Conservation (phyloP, 148 eudicot genomes). For the Gaultheria prostrata region DNA sequence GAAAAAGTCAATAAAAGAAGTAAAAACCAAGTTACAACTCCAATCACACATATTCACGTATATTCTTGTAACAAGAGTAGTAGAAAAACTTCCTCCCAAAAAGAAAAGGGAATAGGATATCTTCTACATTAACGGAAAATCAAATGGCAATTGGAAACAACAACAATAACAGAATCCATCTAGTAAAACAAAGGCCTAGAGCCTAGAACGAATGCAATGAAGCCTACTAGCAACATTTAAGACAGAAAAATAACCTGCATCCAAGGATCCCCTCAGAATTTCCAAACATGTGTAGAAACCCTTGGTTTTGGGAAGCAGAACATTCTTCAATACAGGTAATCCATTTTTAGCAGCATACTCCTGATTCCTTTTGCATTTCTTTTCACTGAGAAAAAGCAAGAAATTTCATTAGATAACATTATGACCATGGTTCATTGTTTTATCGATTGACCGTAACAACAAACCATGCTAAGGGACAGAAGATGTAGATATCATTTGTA, state of each 20-base stretch:
- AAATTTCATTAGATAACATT: not conserved
- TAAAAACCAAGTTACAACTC: not conserved
- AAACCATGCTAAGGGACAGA: not conserved
- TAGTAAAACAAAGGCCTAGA: not conserved
- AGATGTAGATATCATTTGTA: not conserved
- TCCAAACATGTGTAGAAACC: slow-evolving; percentile 70
- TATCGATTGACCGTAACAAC: not conserved
- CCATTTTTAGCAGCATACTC: slow-evolving; percentile 59
- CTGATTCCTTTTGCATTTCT: slow-evolving; percentile 57
- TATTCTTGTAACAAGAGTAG: not conserved
- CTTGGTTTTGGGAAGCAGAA: slow-evolving; percentile 71
- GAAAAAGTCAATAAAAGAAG: not conserved
- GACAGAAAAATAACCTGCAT: slow-evolving; percentile 53
- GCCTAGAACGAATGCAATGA: not conserved
- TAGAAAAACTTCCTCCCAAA: not conserved
- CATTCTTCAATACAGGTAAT: slow-evolving; percentile 59
- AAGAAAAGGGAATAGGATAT: not conserved
- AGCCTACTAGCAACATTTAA: not conserved
- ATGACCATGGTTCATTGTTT: not conserved
- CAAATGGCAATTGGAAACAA: not conserved
- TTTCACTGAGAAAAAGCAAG: slow-evolving; percentile 37
- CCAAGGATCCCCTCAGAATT: slow-evolving; percentile 54
- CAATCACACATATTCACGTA: not conserved
- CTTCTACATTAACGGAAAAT: not conserved
- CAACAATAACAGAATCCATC: too few species aligned